Evolutionary conservation across 352 stramenopile genomes (phyloP).

Genomic region (Plasmopara viticola): DNA sequence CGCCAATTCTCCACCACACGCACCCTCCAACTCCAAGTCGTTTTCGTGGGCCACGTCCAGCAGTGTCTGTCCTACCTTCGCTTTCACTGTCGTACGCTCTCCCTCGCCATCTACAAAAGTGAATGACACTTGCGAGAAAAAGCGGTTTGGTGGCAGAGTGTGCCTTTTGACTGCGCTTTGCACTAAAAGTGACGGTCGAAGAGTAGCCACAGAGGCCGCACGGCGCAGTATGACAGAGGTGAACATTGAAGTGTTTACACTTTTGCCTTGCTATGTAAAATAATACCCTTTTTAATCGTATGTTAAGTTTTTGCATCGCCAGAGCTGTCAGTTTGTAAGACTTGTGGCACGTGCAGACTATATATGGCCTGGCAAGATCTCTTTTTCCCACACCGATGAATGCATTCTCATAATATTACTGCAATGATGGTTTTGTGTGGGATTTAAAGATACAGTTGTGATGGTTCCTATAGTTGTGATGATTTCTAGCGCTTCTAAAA

Average conservation of each 20-base stretch:
- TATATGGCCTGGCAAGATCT: too few relatives aligned
- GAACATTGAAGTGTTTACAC: constrained; percentile 8
- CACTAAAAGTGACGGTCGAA: constrained; percentile 3
- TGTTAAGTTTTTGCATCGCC: too few relatives aligned
- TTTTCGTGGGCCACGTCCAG: constrained; percentile 90
- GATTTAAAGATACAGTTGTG: too few relatives aligned
- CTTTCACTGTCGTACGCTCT: constrained; percentile 57
- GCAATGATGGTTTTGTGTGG: too few relatives aligned
- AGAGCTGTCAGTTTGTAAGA: too few relatives aligned
- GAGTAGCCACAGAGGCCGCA: constrained; percentile 5
- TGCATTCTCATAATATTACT: too few relatives aligned
- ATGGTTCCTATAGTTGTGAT: too few relatives aligned
- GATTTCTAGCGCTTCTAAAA: too few relatives aligned
- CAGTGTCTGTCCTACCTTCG: constrained; percentile 67
- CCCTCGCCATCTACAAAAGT: constrained; percentile 82
- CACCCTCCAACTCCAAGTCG: constrained; percentile 91
- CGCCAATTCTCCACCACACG: constrained; percentile 89
- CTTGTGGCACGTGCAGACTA: too few relatives aligned
- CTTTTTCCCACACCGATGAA: too few relatives aligned
- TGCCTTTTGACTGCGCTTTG: not conserved
- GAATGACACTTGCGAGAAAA: constrained; percentile 55
- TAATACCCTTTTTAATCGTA: too few relatives aligned
- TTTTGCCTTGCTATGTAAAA: too few relatives aligned
- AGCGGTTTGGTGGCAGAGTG: not conserved
- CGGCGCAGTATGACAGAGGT: constrained; percentile 5